These are phyloP conservation scores for Puccinia coronata DNA, from an alignment of 1,284 basidiomycete genomes.

Conservation along the genomic window DNA sequence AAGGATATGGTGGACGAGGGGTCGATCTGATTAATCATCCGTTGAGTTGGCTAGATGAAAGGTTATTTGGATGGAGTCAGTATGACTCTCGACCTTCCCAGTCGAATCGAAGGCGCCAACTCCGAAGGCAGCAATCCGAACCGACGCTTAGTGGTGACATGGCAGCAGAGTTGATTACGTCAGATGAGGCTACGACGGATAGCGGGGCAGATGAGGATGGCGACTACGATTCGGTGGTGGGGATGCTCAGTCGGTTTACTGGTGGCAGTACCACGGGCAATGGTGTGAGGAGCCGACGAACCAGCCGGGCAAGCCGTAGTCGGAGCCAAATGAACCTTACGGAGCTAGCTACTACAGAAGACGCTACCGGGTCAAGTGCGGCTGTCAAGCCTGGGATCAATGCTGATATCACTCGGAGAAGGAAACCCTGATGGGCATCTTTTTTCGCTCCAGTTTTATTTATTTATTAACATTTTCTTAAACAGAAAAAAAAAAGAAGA, in stretches of 20 bases:
- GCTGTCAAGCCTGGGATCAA: neutral
- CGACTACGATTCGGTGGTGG: constrained; percentile 45
- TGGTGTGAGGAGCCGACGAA: constrained; percentile 21
- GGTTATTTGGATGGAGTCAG: constrained; percentile 84
- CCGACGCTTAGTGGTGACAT: neutral
- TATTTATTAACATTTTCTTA: too few relatives aligned
- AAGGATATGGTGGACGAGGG: neutral
- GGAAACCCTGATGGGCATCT: neutral
- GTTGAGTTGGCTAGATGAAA: constrained; percentile 78
- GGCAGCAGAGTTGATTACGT: constrained; percentile 10
- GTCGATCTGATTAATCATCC: constrained; percentile 54
- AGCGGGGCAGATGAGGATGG: constrained; percentile 40
- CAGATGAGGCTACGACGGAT: constrained; percentile 19
- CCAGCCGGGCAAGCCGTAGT: constrained; percentile 30
- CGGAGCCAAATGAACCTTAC: constrained; percentile 38
- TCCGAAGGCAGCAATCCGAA: neutral
- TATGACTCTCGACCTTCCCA: constrained; percentile 45
- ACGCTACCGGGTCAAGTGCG: neutral
- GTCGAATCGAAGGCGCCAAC: constrained; percentile 1
- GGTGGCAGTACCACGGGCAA: constrained; percentile 1
- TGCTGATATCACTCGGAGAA: neutral
- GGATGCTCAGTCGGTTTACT: constrained; percentile 46
- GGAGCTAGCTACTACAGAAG: neutral
- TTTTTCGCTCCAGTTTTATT: too few relatives aligned
- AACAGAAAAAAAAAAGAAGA: neutral